Percentiles rank a stretch among this genome's conserved stretches.
Conservation (phyloP, 352 stramenopile species). For the Blastocystis hominis region DNA sequence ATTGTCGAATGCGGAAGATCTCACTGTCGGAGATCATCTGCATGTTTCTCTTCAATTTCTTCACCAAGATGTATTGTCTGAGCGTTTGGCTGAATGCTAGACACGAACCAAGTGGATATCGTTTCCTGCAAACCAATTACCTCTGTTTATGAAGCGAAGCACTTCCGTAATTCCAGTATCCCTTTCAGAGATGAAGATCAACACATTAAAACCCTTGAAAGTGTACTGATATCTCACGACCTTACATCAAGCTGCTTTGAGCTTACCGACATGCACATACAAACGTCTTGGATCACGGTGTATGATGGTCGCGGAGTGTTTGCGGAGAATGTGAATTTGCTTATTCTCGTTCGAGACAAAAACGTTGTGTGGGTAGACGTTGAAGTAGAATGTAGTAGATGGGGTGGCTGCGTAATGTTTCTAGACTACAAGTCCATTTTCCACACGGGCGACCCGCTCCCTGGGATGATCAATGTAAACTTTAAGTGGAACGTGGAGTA, state of each 20-base stretch:
- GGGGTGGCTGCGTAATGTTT: background rate
- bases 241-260: background rate
- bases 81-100: background rate
- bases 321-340: conserved; percentile 19
- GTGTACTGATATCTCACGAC: background rate
- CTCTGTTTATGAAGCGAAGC: background rate
- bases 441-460: background rate
- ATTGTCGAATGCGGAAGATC: background rate
- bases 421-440: conserved; percentile 27
- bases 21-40: conserved; percentile 1
- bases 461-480: background rate
- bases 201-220: conserved; percentile 32
- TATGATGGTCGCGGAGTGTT: conserved; percentile 23
- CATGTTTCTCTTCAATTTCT: conserved; percentile 43
- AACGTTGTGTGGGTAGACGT: conserved; percentile 39
- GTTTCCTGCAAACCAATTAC: conserved; percentile 14
- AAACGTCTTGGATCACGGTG: conserved; percentile 42
- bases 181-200: background rate
- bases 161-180: background rate
- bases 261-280: conserved; percentile 23
- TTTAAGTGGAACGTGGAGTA: conserved; percentile 22
- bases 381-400: conserved; percentile 6
- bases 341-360: conserved; percentile 4
- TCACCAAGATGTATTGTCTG: background rate
- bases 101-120: background rate